These are phyloP conservation scores for Malus hybrid DNA, from an alignment of 331 rosid species.

Conservation along the genomic window DNA sequence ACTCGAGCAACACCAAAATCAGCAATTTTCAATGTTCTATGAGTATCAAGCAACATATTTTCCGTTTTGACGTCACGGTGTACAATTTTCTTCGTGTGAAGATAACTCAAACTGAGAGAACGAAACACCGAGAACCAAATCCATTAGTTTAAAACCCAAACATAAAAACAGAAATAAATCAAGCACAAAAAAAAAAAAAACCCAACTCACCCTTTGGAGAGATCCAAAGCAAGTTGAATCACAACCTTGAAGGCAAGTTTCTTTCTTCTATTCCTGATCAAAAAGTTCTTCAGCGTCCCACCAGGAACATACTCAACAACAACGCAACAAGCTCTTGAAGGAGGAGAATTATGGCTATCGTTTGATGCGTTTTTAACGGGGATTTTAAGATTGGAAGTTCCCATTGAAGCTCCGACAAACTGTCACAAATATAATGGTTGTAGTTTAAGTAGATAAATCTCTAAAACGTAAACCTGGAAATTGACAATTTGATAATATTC, in stretches of 20 bases:
- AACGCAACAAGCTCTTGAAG: constrained; percentile 46
- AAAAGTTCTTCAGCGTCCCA: constrained; percentile 43
- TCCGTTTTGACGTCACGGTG: constrained; percentile 51
- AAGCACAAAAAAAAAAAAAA: not conserved
- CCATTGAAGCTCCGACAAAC: constrained; percentile 60
- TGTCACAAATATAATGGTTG: constrained; percentile 2
- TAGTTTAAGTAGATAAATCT: not conserved
- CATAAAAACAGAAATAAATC: not conserved
- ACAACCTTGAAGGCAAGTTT: constrained; percentile 42
- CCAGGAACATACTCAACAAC: constrained; percentile 53
- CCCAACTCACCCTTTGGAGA: constrained; percentile 41
- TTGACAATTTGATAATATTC: not conserved
- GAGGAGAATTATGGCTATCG: constrained; percentile 20
- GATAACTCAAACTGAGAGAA: constrained; percentile 39
- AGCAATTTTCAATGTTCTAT: constrained; percentile 34
- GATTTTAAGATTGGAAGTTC: constrained; percentile 36
- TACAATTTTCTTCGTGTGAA: constrained; percentile 45
- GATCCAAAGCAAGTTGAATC: constrained; percentile 49
- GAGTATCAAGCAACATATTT: constrained; percentile 36
- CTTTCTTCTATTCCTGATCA: constrained; percentile 33
- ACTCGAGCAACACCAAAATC: constrained; percentile 60
- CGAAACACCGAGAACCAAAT: not conserved
- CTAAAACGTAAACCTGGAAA: not conserved
- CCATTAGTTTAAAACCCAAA: not conserved
- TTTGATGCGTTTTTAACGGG: constrained; percentile 21